Conservation (phyloP, 495 filamentous ascomycete species). For the Aspergillus asperescens region DNA sequence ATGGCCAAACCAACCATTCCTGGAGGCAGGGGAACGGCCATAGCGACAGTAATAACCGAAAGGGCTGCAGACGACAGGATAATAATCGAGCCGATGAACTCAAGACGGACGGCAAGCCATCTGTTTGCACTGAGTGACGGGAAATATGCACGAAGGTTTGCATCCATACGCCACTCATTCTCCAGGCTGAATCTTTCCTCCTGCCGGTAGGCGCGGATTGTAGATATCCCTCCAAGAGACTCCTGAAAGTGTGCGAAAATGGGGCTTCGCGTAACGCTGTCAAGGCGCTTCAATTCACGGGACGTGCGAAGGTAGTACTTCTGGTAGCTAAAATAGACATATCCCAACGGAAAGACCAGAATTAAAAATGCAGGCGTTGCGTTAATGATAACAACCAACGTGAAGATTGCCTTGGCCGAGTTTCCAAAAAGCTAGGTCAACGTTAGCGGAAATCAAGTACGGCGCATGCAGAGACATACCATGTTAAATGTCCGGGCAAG, state of each 20-base stretch:
- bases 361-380: conserved; percentile 76
- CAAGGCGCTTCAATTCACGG: conserved; percentile 90
- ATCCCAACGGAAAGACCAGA: conserved; percentile 73
- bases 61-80: conserved; percentile 84
- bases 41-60: conserved; percentile 73
- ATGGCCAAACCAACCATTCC: conserved; percentile 91
- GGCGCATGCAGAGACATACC: conserved; percentile 34
- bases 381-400: conserved; percentile 74
- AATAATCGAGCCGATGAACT: conserved; percentile 93
- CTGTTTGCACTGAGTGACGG: conserved; percentile 93
- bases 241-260: conserved; percentile 99
- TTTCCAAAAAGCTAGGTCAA: conserved; percentile 73
- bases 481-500: conserved; percentile 88
- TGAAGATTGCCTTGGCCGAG: conserved; percentile 76
- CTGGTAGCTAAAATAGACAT: conserved; percentile 87
- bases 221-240: conserved; percentile 87
- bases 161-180: conserved; percentile 97
- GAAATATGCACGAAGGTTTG: conserved; percentile 92
- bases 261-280: conserved; percentile 90
- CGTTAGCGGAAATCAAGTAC: conserved; percentile 18
- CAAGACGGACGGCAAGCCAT: conserved; percentile 92
- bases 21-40: conserved; percentile 58
- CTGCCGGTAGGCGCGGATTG: conserved; percentile 95
- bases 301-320: conserved; percentile 96
- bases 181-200: conserved; percentile 81